phyloP scores from a whole-genome alignment of 768 basidiomycete genomes.

The Ramaria sp. region DNA sequence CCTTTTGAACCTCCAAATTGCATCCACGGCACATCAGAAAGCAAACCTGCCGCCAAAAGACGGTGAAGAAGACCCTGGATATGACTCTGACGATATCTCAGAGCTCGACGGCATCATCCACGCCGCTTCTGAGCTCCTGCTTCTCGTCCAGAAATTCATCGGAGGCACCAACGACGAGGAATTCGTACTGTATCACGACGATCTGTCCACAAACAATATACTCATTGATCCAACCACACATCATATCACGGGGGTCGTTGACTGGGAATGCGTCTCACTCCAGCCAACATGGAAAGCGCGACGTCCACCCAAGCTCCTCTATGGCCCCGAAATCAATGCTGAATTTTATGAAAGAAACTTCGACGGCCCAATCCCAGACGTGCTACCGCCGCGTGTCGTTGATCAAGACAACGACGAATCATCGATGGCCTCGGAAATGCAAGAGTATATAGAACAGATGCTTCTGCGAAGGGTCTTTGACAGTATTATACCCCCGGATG shows the following conservation, averaged over 20 bases:
- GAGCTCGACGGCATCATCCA: not conserved
- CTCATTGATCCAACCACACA: constrained; percentile 13
- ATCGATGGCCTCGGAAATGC: too few relatives aligned
- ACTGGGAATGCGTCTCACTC: constrained; percentile 4
- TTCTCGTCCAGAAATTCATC: not conserved
- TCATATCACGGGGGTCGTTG: not conserved
- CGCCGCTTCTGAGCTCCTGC: not conserved
- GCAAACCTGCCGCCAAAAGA: too few relatives aligned
- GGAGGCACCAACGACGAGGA: not conserved
- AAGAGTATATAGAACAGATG: too few relatives aligned
- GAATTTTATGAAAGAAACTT: too few relatives aligned
- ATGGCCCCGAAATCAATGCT: not conserved
- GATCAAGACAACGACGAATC: too few relatives aligned
- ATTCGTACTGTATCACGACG: constrained; percentile 15
- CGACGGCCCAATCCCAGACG: too few relatives aligned
- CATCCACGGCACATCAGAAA: too few relatives aligned
- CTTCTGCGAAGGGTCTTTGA: too few relatives aligned
- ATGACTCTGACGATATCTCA: not conserved
- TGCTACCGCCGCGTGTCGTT: too few relatives aligned
- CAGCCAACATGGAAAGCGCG: not conserved
- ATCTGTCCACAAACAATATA: constrained; percentile 24
- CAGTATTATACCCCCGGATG: too few relatives aligned
- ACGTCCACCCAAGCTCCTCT: not conserved
- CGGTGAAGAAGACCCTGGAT: not conserved
- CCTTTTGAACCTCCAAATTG: too few relatives aligned